These are phyloP conservation scores for Lathyrus aphaca DNA, from an alignment of 306 rosid genomes.

Conservation along the genomic window DNA sequence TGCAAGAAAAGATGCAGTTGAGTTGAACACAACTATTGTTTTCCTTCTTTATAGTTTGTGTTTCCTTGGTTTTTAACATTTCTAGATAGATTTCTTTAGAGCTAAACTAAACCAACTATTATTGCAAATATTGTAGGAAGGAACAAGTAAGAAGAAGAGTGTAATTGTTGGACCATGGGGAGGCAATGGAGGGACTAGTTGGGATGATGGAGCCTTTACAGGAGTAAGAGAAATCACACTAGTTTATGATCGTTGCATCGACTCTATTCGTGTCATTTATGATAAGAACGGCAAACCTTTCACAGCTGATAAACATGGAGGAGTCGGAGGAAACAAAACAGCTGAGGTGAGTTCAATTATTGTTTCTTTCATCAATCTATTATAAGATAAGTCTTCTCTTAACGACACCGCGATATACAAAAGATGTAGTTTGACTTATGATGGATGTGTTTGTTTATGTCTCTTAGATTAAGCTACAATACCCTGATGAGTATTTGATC, in stretches of 20 bases:
- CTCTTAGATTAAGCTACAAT: conserved; percentile 58
- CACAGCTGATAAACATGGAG: conserved; percentile 59
- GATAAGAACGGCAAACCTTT: conserved; percentile 61
- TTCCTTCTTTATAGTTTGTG: not conserved
- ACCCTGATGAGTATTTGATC: conserved; percentile 54
- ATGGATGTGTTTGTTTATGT: not conserved
- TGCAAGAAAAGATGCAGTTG: not conserved
- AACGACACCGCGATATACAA: no score
- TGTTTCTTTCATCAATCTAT: not conserved
- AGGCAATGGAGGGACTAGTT: conserved; percentile 62
- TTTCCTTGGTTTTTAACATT: not conserved
- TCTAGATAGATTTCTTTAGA: not conserved
- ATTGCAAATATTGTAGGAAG: conserved; percentile 38
- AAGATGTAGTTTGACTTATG: not conserved
- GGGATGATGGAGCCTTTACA: conserved; percentile 68
- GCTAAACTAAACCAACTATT: not conserved
- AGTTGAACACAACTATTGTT: not conserved
- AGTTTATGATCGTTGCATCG: conserved; percentile 54
- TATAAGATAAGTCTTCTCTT: not conserved
- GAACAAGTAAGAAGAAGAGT: conserved; percentile 44
- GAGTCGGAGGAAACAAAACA: conserved; percentile 56
- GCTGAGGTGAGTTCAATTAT: conserved; percentile 43
- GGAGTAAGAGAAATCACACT: conserved; percentile 62
- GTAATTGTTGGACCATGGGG: conserved; percentile 67
- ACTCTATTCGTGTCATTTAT: conserved; percentile 59